Percentiles rank a stretch among this genome's conserved stretches.
These are phyloP conservation scores for Cnidoscolus chayamansa DNA, from an alignment of 441 rosid species.

Conservation along the genomic window DNA sequence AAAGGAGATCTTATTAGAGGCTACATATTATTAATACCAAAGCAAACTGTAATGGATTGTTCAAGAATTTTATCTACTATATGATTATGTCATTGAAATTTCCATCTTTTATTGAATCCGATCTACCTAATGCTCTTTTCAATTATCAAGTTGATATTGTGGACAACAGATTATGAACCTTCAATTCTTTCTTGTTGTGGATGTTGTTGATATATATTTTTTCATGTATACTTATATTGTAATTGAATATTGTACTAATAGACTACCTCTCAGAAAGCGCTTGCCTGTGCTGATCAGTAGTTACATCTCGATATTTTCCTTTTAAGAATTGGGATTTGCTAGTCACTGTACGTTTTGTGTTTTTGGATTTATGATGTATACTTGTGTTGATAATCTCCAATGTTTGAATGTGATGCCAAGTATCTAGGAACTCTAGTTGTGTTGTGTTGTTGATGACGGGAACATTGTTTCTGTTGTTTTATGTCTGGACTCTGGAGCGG, in stretches of 20 bases:
- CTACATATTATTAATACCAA: neutral
- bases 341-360: neutral
- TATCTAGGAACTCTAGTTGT: neutral
- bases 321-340: neutral
- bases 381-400: neutral
- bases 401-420: neutral
- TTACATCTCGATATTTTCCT: neutral
- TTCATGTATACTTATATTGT: too few relatives aligned
- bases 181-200: neutral
- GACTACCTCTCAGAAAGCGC: neutral
- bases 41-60: neutral
- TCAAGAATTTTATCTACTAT: neutral
- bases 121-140: neutral
- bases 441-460: neutral
- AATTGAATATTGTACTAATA: too few relatives aligned
- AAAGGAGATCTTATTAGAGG: neutral
- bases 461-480: neutral
- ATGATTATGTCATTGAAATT: neutral
- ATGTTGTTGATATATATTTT: neutral
- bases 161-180: neutral
- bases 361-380: neutral
- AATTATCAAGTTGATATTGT: neutral
- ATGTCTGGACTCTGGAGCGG: neutral
- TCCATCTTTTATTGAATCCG: neutral
- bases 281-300: neutral